A percentile compares a stretch with the other conserved stretches of the same genome.
These are phyloP conservation scores for Aspergillus brasiliensis DNA, from an alignment of 2,329 filamentous ascomycete species.

Conservation along the genomic window DNA sequence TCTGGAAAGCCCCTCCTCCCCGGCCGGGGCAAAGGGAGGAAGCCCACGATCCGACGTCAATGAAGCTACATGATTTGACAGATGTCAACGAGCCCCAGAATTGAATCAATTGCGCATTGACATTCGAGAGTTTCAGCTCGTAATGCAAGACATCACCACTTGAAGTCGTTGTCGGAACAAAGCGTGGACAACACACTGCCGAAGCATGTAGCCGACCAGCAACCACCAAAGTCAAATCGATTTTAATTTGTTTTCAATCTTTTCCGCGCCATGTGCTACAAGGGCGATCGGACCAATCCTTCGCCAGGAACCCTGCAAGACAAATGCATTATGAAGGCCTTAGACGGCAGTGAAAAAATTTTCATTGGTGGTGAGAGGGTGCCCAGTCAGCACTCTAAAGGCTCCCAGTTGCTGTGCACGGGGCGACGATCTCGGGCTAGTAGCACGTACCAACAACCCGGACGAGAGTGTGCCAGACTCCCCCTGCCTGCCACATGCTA, in stretches of 20 bases:
- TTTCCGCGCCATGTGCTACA: not conserved
- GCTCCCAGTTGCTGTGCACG: not conserved
- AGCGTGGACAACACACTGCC: not conserved
- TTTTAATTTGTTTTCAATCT: not conserved
- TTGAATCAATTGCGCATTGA: not conserved
- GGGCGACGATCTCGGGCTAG: not conserved
- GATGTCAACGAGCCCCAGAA: not conserved
- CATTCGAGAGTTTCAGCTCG: not conserved
- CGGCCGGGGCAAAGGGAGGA: constrained; percentile 1
- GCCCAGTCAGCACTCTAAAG: constrained; percentile 4
- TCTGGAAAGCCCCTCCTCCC: not conserved
- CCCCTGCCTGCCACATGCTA: constrained; percentile 11
- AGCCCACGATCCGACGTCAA: not conserved
- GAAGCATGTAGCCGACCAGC: not conserved
- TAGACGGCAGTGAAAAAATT: constrained; percentile 1
- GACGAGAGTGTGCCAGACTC: not conserved
- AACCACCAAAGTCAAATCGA: not conserved
- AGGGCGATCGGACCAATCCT: not conserved
- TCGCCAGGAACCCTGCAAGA: not conserved
- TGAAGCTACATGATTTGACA: not conserved
- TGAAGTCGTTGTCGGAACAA: not conserved
- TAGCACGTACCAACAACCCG: not conserved
- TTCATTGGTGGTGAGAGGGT: constrained; percentile 1
- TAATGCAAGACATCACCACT: constrained; percentile 2
- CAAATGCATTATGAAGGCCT: not conserved